phyloP scores from a whole-genome alignment of 2,329 filamentous ascomycete species.

The Dothideomycetes sp. region DNA sequence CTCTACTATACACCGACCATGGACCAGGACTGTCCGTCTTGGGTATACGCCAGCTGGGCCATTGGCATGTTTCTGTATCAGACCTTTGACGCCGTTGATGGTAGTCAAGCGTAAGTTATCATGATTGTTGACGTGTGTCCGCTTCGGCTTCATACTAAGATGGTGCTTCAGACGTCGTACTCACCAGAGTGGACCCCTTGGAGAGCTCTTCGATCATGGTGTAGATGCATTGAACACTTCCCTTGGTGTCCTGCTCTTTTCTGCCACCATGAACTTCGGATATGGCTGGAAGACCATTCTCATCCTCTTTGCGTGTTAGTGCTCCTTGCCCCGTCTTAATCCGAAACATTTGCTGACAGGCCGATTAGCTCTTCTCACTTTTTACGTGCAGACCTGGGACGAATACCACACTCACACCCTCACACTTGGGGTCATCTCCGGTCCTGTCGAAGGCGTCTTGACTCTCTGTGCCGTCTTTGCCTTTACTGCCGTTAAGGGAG shows the following conservation, averaged over 20 bases:
- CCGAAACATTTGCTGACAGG: conserved; percentile 2
- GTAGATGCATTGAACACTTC: conserved; percentile 94
- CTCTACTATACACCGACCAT: conserved; percentile 94
- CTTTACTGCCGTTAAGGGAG: conserved; percentile 73
- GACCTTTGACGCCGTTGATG: conserved; percentile 96
- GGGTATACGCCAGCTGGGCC: conserved; percentile 93
- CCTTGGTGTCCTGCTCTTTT: conserved; percentile 87
- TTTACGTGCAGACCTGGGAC: conserved; percentile 98
- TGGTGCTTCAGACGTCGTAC: conserved; percentile 58
- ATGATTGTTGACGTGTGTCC: background rate
- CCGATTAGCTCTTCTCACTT: conserved; percentile 68
- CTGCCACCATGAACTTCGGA: conserved; percentile 83
- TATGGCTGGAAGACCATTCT: conserved; percentile 84
- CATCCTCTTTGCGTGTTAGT: conserved; percentile 68
- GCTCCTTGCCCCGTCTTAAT: background rate
- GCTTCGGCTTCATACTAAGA: background rate
- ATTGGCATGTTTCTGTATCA: conserved; percentile 89
- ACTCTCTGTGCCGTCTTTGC: conserved; percentile 73
- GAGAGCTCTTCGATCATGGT: conserved; percentile 94
- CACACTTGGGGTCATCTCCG: conserved; percentile 82
- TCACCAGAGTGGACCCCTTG: conserved; percentile 81
- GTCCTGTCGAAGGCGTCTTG: conserved; percentile 87
- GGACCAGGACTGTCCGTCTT: conserved; percentile 83
- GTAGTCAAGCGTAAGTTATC: conserved; percentile 68
- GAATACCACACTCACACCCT: conserved; percentile 97